These are phyloP conservation scores for Lipomyces orientalis DNA, from an alignment of 805 yeast species.

Conservation along the genomic window DNA sequence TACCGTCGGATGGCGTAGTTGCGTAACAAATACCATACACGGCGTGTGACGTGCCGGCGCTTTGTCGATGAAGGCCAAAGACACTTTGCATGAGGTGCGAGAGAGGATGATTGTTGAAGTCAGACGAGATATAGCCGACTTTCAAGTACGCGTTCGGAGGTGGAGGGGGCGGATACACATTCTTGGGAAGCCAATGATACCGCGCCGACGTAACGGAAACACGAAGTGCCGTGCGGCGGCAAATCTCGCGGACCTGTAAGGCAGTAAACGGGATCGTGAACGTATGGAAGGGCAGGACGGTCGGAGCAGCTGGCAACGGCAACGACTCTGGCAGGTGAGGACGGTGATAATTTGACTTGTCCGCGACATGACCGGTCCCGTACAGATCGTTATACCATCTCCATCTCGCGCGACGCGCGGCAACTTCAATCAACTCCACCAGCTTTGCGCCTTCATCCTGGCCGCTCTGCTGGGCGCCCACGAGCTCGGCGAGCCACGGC, in stretches of 20 bases:
- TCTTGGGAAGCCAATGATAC: constrained; percentile 42
- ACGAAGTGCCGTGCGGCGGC: constrained; percentile 41
- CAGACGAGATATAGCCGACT: constrained; percentile 46
- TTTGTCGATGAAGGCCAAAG: constrained; percentile 43
- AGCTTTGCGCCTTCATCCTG: constrained; percentile 42
- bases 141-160: constrained; percentile 39
- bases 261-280: constrained; percentile 44
- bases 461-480: constrained; percentile 11
- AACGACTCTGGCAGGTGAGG: constrained; percentile 41
- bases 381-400: constrained; percentile 40
- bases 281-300: constrained; percentile 46
- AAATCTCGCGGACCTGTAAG: constrained; percentile 40
- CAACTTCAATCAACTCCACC: constrained; percentile 40
- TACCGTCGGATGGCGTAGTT: constrained; percentile 42
- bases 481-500: constrained; percentile 28
- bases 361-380: background rate
- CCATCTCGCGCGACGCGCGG: constrained; percentile 39
- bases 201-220: constrained; percentile 39
- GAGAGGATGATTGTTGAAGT: constrained; percentile 45
- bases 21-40: constrained; percentile 44
- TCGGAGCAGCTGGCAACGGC: constrained; percentile 42
- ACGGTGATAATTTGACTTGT: constrained; percentile 16
- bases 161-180: constrained; percentile 44
- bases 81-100: constrained; percentile 47
- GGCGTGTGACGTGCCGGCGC: constrained; percentile 19